Evolutionary conservation across 2,329 filamentous ascomycete species (phyloP), one percentile per base, ranked within the genome.

Genomic region (Pseudogymnoascus sp.): DNA sequence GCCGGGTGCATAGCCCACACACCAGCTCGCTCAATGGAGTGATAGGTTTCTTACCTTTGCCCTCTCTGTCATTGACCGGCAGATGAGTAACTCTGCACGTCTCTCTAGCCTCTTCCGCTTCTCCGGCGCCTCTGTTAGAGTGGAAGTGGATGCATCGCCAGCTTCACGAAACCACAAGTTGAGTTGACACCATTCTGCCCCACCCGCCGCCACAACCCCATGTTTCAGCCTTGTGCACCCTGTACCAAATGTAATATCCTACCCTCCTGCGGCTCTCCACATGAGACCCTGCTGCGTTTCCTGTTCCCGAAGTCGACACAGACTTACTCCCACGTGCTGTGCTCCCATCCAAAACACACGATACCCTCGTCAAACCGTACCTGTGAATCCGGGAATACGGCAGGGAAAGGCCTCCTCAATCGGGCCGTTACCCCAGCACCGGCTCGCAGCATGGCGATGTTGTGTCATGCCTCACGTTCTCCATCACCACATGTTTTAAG

Each of bases 391-490:
- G n/a, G 28, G 26, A n/a, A 56, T 14, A 19, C 46, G 26, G 26
- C 14, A 19, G 12, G 12, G 6, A 56, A 31, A 12, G n/a, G 12
- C 46, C 46, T 19, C 3, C 46, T 56, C 46, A 56, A 33, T 56
- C 46, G 46, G 46, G 26, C 46, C 46, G 26, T 56, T 56, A 56
- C n/a, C 46, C 46, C 26, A 12, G 8, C 26, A 33, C 26, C 26
- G 46, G 46, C n/a, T 33, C 10, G n/a, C 46, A 31, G 26, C 46
- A 33, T 53, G 46, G n/a, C 1, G n/a, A 11, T 28, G 46, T 31
- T 53, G 46, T 53, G 26, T 56, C 46, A 56, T 56, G 26, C 46
- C 26, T 56, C 46, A 56, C 46, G 26, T 56, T 56, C 46, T 56
- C 46, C 46, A 31, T 56, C 46, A 33, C 26, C 26, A 33, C 46